Conservation (phyloP, 768 basidiomycete species). For the Hygrophorus russula region DNA sequence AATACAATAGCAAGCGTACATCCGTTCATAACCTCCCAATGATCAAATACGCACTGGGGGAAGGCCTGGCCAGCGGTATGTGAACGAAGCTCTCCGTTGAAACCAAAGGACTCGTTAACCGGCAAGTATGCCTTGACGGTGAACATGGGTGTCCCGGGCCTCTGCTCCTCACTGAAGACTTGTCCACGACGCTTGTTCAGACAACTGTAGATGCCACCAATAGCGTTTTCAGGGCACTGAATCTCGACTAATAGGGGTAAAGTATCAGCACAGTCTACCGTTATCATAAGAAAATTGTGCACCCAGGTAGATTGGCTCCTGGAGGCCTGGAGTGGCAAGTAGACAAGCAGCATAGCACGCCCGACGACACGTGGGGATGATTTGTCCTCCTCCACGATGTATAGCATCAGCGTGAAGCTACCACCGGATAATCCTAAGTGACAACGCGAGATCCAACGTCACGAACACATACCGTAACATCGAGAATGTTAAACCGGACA, state of each 20-base stretch:
- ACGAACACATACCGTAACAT: constrained; percentile 68
- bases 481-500: constrained; percentile 89
- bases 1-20: constrained; percentile 33
- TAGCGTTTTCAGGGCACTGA: constrained; percentile 94
- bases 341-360: constrained; percentile 93
- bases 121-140: constrained; percentile 96
- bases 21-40: constrained; percentile 82
- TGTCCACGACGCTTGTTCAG: constrained; percentile 97
- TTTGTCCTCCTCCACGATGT: constrained; percentile 97
- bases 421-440: not conserved
- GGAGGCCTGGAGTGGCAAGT: constrained; percentile 82
- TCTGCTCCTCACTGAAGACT: constrained; percentile 96
- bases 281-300: constrained; percentile 11
- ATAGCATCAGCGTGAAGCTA: constrained; percentile 98
- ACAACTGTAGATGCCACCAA: constrained; percentile 92
- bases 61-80: constrained; percentile 96
- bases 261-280: not conserved
- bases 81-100: constrained; percentile 91
- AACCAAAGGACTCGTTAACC: constrained; percentile 89
- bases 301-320: constrained; percentile 96
- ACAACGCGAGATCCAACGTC: not conserved
- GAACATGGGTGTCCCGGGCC: constrained; percentile 98
- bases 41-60: constrained; percentile 92
- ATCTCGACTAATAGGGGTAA: constrained; percentile 65
- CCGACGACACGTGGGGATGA: constrained; percentile 95